A percentile compares a stretch with the other conserved stretches of the same genome.
Conservation (phyloP, 352 stramenopile species). For the Plasmopara viticola region DNA sequence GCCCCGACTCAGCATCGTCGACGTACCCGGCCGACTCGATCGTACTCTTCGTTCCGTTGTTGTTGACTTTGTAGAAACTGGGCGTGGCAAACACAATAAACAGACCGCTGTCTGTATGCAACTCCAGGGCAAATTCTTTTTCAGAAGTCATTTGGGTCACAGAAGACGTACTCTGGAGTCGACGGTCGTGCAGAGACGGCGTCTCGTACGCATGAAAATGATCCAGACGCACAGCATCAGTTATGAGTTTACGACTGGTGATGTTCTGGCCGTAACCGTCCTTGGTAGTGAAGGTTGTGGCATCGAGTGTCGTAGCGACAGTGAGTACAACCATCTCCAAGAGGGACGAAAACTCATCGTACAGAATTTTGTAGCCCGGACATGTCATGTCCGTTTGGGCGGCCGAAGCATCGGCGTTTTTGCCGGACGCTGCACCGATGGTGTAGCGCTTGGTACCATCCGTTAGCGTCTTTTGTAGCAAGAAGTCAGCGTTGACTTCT, state of each 20-base stretch:
- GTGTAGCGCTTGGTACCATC: constrained; percentile 68
- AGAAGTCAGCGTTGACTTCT: constrained; percentile 21
- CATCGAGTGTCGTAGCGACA: constrained; percentile 38
- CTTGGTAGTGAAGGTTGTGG: constrained; percentile 32
- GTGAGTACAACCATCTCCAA: constrained; percentile 42
- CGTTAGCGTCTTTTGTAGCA: constrained; percentile 48
- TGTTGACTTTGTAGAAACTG: constrained; percentile 43
- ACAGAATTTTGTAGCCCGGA: constrained; percentile 33
- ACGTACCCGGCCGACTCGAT: constrained; percentile 12
- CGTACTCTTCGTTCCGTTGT: constrained; percentile 15
- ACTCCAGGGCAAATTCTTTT: background rate
- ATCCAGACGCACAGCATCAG: constrained; percentile 47
- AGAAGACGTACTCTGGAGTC: constrained; percentile 7
- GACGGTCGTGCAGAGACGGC: constrained; percentile 17
- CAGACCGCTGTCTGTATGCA: constrained; percentile 56
- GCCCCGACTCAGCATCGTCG: too few species aligned
- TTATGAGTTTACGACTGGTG: constrained; percentile 44
- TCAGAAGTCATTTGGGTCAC: background rate
- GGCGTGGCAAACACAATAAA: constrained; percentile 53
- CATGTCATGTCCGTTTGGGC: constrained; percentile 29
- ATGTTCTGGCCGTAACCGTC: constrained; percentile 3
- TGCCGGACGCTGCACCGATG: constrained; percentile 51
- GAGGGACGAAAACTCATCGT: constrained; percentile 36
- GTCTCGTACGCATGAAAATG: constrained; percentile 59
- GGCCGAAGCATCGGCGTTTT: constrained; percentile 23